These are phyloP conservation scores for Lichina pygmaea DNA, from an alignment of 495 filamentous ascomycete species.

Conservation along the genomic window DNA sequence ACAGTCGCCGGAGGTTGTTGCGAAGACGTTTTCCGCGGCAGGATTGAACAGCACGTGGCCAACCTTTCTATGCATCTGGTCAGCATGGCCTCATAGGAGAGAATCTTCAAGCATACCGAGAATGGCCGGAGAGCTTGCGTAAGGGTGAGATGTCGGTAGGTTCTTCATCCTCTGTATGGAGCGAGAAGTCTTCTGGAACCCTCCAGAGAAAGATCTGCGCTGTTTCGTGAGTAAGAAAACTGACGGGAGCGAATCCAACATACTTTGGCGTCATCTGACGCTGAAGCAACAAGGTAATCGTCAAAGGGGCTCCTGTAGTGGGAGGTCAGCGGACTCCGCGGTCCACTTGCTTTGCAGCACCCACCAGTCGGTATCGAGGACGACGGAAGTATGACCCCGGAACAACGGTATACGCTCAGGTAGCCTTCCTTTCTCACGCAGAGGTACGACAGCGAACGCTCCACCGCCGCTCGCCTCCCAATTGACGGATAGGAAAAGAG, in stretches of 20 bases:
- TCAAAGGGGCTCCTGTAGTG: conserved; percentile 68
- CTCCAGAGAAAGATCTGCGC: conserved; percentile 66
- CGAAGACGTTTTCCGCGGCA: conserved; percentile 81
- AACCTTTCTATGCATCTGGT: conserved; percentile 37
- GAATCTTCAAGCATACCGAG: conserved; percentile 16
- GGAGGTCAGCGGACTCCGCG: conserved; percentile 9
- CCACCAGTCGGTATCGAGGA: conserved; percentile 95
- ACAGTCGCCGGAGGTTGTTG: conserved; percentile 82
- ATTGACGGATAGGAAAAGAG: conserved; percentile 88
- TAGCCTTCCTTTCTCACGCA: conserved; percentile 64
- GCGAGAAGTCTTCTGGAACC: conserved; percentile 67
- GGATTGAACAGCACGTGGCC: conserved; percentile 97
- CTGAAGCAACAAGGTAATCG: conserved; percentile 74
- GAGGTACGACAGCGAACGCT: conserved; percentile 86
- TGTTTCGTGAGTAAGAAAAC: neutral
- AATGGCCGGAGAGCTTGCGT: conserved; percentile 51
- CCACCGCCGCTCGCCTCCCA: conserved; percentile 95
- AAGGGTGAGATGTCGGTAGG: conserved; percentile 55
- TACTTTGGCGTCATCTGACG: conserved; percentile 86
- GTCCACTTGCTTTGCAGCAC: conserved; percentile 7
- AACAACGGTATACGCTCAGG: conserved; percentile 89
- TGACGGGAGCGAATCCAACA: neutral
- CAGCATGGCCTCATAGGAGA: neutral
- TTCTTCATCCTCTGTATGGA: conserved; percentile 53
- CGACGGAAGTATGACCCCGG: conserved; percentile 79